A percentile compares a stretch with the other conserved stretches of the same genome.
phyloP scores from a whole-genome alignment of 192 early-diverging fungal species.

The Oehlia diaphana region DNA sequence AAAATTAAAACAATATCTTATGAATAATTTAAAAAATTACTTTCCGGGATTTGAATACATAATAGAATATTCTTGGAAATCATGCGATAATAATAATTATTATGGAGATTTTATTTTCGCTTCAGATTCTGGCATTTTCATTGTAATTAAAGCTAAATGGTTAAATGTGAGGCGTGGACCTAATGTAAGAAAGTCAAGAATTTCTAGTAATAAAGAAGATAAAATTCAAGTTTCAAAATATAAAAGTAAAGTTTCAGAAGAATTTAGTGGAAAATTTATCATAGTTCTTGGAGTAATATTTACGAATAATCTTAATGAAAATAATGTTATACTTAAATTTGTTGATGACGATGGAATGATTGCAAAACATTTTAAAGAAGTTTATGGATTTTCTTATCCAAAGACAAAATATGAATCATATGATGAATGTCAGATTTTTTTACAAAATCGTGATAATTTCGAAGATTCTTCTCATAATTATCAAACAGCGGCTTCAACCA shows the following conservation, averaged over 20 bases:
- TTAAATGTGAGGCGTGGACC: background rate
- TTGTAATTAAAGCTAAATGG: background rate
- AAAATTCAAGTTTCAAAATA: background rate
- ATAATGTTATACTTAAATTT: background rate
- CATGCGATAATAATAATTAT: background rate
- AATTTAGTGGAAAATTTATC: background rate
- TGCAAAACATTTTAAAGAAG: background rate
- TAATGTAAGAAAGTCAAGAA: background rate
- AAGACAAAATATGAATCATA: too few relatives aligned
- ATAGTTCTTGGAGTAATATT: background rate
- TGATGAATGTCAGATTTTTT: background rate
- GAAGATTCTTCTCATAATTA: too few relatives aligned
- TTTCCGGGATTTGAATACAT: slow-evolving; percentile 7
- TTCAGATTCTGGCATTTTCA: slow-evolving; percentile 8
- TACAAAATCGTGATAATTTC: background rate
- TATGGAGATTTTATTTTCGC: slow-evolving; percentile 13
- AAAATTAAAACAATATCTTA: background rate
- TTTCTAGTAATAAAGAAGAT: background rate
- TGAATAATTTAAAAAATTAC: background rate
- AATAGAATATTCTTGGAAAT: background rate
- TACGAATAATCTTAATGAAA: background rate
- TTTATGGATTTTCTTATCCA: background rate
- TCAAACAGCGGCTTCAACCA: background rate
- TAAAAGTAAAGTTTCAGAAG: background rate
- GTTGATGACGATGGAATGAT: background rate